phyloP scores from a whole-genome alignment of 495 filamentous ascomycete genomes.

The Wilcoxina mikolae region DNA sequence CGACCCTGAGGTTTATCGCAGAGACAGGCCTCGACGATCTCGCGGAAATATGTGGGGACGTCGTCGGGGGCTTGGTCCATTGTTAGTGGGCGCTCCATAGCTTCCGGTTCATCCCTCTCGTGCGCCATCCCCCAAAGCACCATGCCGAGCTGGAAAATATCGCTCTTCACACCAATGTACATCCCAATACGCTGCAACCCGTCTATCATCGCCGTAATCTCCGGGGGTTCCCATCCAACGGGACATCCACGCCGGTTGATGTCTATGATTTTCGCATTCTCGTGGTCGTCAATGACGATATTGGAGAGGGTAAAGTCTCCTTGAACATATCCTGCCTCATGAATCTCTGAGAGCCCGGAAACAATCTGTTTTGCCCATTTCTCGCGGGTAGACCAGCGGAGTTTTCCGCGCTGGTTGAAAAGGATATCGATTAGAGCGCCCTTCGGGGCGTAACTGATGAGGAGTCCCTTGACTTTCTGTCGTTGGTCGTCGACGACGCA shows the following conservation, averaged over 20 bases:
- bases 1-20: conserved; percentile 41
- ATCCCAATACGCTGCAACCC: conserved; percentile 88
- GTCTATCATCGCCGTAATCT: conserved; percentile 73
- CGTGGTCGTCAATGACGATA: conserved; percentile 74
- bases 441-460: conserved; percentile 78
- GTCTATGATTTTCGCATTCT: conserved; percentile 92
- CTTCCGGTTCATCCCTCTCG: conserved; percentile 79
- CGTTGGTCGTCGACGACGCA: conserved; percentile 72
- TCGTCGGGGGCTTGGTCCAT: conserved; percentile 32
- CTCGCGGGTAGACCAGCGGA: conserved; percentile 65
- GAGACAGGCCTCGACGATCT: conserved; percentile 45
- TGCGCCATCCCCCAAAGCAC: conserved; percentile 86
- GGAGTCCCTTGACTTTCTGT: conserved; percentile 66
- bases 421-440: conserved; percentile 84
- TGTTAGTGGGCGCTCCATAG: conserved; percentile 54
- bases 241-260: conserved; percentile 94
- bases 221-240: conserved; percentile 94
- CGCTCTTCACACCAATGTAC: conserved; percentile 97
- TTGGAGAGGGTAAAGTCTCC: conserved; percentile 96
- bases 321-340: conserved; percentile 93
- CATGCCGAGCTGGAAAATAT: conserved; percentile 93
- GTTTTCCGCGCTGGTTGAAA: conserved; percentile 43
- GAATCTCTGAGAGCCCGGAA: conserved; percentile 76
- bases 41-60: conserved; percentile 45
- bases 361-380: conserved; percentile 91